Base-by-base conservation (phyloP, 2,329 filamentous ascomycete species). In the Emericellopsis cladophorae region DNA sequence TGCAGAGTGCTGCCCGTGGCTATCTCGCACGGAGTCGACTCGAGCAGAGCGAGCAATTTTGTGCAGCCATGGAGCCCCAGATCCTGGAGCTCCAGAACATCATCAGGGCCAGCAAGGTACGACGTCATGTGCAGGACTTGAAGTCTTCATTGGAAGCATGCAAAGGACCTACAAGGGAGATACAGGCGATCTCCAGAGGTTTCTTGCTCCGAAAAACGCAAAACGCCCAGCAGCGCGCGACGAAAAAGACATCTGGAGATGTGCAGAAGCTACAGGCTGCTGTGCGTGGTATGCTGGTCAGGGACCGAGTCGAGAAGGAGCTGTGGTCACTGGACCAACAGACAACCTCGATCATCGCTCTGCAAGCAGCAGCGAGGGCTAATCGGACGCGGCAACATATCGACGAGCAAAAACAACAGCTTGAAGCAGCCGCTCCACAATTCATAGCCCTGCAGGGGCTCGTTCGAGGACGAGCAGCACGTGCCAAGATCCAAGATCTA, bases 81-180 rank as follows among this genome's bases (percentile, higher is more conserved):
- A 72, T 96, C 36, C 62, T 92, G 45, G 77, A 79, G 51, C 66
- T 98, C 11, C 92, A 98, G 60, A 94, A 80, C 56, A 68, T 94
- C 37, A 74, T 87, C 54, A 72, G 84, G 52, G 84, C 81, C 18
- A 73, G 72, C 44, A 84, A 79, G 54, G 71, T 68, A 46, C 74
- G 78, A 46, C 60, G 71, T 47, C 65, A 79, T 63, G 66, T 80
- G 60, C 66, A 64, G 53, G 64, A 72, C 47, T 62, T 68, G 48
- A 68, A 58, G 56, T 70, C 68, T 54, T 72, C 81, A 51, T 72
- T 88, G 52, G 67, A 70, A 47, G 66, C 70, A 45, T 80, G 73
- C 40, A 73, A 70, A 47, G 75, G 76, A 41, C 76, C 80, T 39
- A 72, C 88, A 42, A 68, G 73, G 35, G 69, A 76, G 48, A 72